A percentile compares a stretch with the other conserved stretches of the same genome.
These are phyloP conservation scores for Peronospora farinosa DNA, from an alignment of 352 stramenopile species.

Conservation along the genomic window DNA sequence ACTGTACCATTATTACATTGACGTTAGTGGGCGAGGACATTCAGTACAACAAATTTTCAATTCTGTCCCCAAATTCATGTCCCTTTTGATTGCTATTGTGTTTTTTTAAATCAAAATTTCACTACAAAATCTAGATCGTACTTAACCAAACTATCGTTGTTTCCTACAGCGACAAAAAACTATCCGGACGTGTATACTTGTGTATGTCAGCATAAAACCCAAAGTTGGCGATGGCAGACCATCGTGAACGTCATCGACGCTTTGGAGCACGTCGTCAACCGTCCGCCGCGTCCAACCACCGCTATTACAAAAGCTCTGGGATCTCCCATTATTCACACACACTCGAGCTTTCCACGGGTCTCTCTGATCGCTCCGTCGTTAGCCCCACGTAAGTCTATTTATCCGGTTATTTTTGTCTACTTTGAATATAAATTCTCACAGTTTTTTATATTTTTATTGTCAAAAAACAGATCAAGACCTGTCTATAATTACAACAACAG, in stretches of 20 bases:
- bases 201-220: background rate
- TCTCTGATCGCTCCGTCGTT: slow-evolving; percentile 4
- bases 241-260: slow-evolving; percentile 10
- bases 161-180: too few species aligned
- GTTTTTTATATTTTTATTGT: background rate
- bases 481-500: background rate
- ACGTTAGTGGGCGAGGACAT: too few species aligned
- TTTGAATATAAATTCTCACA: background rate
- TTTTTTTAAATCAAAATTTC: too few species aligned
- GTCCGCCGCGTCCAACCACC: background rate
- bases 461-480: background rate
- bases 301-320: background rate
- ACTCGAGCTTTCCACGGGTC: slow-evolving; percentile 6
- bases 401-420: background rate
- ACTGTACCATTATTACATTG: too few species aligned
- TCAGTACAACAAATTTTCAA: too few species aligned
- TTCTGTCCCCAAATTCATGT: too few species aligned
- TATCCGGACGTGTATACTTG: background rate
- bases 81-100: too few species aligned
- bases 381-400: background rate
- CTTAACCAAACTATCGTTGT: too few species aligned
- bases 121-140: too few species aligned
- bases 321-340: slow-evolving; percentile 7
- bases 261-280: slow-evolving; percentile 1
- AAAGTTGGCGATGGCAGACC: slow-evolving; percentile 11